These are phyloP conservation scores for Ajuga chamaepitys DNA, from an alignment of 257 asterid species.

Conservation along the genomic window DNA sequence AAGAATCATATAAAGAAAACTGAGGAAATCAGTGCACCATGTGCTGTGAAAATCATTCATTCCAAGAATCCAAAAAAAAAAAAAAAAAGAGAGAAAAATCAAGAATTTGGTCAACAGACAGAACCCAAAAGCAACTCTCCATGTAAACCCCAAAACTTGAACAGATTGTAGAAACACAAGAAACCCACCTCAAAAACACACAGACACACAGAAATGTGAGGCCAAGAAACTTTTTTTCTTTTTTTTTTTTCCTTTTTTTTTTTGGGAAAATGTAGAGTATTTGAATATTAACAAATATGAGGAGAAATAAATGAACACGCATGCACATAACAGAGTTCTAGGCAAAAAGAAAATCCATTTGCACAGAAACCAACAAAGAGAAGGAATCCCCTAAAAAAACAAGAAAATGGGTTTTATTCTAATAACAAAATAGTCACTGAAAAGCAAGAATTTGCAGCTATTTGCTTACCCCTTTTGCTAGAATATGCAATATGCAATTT, in stretches of 20 bases:
- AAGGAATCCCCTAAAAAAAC: conserved; percentile 21
- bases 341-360: conserved; percentile 17
- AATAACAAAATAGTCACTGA: conserved; percentile 15
- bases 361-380: conserved; percentile 38
- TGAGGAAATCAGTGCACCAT: conserved; percentile 24
- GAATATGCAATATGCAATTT: conserved; percentile 31
- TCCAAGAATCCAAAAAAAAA: not conserved
- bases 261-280: too few species aligned
- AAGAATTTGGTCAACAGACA: conserved; percentile 34
- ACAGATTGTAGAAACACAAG: conserved; percentile 20
- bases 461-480: conserved; percentile 43
- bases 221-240: not conserved
- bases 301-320: too few species aligned
- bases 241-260: too few species aligned
- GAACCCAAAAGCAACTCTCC: conserved; percentile 66
- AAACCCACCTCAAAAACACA: conserved; percentile 20
- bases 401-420: not conserved
- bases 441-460: conserved; percentile 35
- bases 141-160: conserved; percentile 33
- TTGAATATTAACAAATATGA: too few species aligned
- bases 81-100: not conserved
- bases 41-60: conserved; percentile 27
- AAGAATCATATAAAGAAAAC: conserved; percentile 25
- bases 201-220: not conserved
- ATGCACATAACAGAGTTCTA: conserved; percentile 23